These are phyloP conservation scores for Trametes villosa DNA, from an alignment of 768 basidiomycete species.

Conservation along the genomic window DNA sequence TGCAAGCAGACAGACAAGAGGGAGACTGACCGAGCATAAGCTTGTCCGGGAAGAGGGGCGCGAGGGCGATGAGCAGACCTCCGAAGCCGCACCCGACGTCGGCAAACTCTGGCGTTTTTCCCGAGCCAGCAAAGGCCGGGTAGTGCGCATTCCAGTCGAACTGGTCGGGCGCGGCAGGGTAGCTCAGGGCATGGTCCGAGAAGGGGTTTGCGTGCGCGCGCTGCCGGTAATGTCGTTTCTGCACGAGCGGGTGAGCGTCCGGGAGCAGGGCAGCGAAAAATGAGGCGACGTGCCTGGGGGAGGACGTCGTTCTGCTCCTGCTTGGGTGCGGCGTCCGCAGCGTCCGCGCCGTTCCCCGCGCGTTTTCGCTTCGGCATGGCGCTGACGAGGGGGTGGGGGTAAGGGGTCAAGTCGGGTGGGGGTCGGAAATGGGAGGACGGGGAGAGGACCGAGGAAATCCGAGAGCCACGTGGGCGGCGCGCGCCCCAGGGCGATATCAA, in stretches of 20 bases:
- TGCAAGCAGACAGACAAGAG: not conserved
- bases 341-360: slow-evolving; percentile 3
- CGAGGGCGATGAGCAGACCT: slow-evolving; percentile 86
- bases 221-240: slow-evolving; percentile 87
- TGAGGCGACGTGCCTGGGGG: slow-evolving; percentile 35
- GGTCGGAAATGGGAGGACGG: slow-evolving; percentile 14
- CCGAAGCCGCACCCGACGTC: slow-evolving; percentile 99
- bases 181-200: slow-evolving; percentile 86
- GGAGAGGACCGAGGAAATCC: slow-evolving; percentile 22
- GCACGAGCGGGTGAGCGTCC: slow-evolving; percentile 14
- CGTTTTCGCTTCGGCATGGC: slow-evolving; percentile 39
- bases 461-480: slow-evolving; percentile 24
- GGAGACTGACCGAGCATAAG: slow-evolving; percentile 83
- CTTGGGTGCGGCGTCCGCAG: slow-evolving; percentile 6
- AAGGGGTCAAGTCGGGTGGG: slow-evolving; percentile 2
- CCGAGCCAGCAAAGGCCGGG: slow-evolving; percentile 63
- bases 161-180: slow-evolving; percentile 73
- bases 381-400: not conserved
- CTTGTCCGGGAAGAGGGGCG: slow-evolving; percentile 88
- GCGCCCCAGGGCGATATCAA: slow-evolving; percentile 25
- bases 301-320: slow-evolving; percentile 30
- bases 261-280: not conserved
- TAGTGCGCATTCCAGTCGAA: slow-evolving; percentile 88
- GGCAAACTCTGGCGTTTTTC: slow-evolving; percentile 86
- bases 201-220: slow-evolving; percentile 87